A percentile compares a stretch with the other conserved stretches of the same genome.
Evolutionary conservation across 2,329 filamentous ascomycete genomes (phyloP).

Genomic region (Coniochaeta prunicola): DNA sequence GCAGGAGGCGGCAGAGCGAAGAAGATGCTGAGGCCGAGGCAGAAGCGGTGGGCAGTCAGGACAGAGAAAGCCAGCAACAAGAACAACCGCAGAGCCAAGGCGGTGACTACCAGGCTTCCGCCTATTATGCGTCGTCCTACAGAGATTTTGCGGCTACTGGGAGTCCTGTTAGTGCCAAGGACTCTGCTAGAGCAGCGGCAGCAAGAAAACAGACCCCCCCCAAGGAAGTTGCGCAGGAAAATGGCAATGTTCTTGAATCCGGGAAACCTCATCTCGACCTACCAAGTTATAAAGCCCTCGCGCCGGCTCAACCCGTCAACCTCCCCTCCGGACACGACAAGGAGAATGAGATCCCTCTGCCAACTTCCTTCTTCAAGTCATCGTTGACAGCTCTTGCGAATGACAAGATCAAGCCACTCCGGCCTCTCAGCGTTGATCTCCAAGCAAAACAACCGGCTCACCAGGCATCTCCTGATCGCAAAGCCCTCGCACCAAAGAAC

Average conservation of each 20-base stretch:
- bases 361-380: slow-evolving; percentile 56
- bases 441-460: slow-evolving; percentile 24
- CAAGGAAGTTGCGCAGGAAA: slow-evolving; percentile 1
- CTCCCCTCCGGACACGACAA: slow-evolving; percentile 65
- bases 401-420: slow-evolving; percentile 39
- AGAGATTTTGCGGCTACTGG: slow-evolving; percentile 48
- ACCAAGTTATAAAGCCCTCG: slow-evolving; percentile 47
- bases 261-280: slow-evolving; percentile 26
- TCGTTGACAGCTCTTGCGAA: slow-evolving; percentile 52
- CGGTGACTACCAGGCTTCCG: slow-evolving; percentile 22
- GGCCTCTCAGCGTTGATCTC: slow-evolving; percentile 40
- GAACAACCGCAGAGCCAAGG: slow-evolving; percentile 11
- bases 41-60: slow-evolving; percentile 32
- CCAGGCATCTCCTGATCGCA: slow-evolving; percentile 46
- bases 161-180: slow-evolving; percentile 47
- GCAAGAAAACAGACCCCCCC: slow-evolving; percentile 22
- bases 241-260: slow-evolving; percentile 12
- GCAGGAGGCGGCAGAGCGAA: slow-evolving; percentile 59
- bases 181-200: slow-evolving; percentile 32
- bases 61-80: slow-evolving; percentile 32
- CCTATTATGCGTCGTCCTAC: slow-evolving; percentile 34
- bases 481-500: slow-evolving; percentile 44
- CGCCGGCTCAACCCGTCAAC: slow-evolving; percentile 34
- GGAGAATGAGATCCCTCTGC: slow-evolving; percentile 63
- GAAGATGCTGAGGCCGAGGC: slow-evolving; percentile 50